Percentiles rank a stretch among this genome's conserved stretches.
These are phyloP conservation scores for Corchorus olitorius DNA, from an alignment of 345 rosid species.

Conservation along the genomic window DNA sequence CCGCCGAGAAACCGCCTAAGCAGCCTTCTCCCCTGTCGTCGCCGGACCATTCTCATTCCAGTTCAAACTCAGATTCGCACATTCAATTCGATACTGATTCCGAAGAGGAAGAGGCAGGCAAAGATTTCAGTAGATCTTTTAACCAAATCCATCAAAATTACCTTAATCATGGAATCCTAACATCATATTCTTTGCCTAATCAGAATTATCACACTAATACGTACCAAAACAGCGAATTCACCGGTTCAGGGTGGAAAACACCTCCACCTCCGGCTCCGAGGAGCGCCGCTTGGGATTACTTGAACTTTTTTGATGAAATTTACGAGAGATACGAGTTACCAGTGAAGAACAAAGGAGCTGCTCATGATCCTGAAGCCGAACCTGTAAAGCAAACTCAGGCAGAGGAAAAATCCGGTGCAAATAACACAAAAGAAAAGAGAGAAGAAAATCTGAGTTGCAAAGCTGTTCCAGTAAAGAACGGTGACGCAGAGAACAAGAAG, in stretches of 20 bases:
- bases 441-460: not conserved
- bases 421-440: not conserved
- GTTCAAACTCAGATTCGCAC: constrained; percentile 48
- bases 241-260: constrained; percentile 23
- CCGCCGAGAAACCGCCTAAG: constrained; percentile 9
- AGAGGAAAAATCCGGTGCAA: not conserved
- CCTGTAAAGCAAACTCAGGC: not conserved
- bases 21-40: constrained; percentile 32
- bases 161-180: constrained; percentile 27
- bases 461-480: not conserved
- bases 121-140: constrained; percentile 11
- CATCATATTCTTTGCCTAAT: constrained; percentile 23
- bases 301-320: constrained; percentile 41
- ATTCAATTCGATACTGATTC: constrained; percentile 53
- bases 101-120: constrained; percentile 43
- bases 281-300: constrained; percentile 21
- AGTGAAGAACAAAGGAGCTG: constrained; percentile 21
- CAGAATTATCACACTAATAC: not conserved
- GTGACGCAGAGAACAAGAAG: constrained; percentile 18
- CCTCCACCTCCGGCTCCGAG: constrained; percentile 34
- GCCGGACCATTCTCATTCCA: constrained; percentile 15
- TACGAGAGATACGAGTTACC: constrained; percentile 44
- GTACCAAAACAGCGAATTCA: constrained; percentile 5
- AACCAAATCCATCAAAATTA: constrained; percentile 1
- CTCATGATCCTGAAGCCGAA: not conserved